Base-by-base conservation (phyloP, 495 filamentous ascomycete genomes). In the Aspergillus taichungensis region DNA sequence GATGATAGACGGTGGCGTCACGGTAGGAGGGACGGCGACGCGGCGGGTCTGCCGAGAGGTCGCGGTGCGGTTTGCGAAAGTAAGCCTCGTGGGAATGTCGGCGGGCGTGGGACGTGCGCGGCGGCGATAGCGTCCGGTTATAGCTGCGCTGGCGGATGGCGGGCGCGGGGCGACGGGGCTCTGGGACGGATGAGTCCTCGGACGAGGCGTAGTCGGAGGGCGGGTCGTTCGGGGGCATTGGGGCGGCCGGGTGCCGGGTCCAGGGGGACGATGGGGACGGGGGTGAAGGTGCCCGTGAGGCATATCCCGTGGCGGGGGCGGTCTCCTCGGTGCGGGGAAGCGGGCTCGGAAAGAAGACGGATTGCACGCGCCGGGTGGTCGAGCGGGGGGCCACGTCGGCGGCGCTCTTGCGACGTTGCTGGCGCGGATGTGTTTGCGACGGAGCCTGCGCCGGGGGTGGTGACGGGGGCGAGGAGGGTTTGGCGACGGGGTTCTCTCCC, bases 11-110 rank as follows among this genome's bases (percentile, higher is more conserved):
- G 18, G 18, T 4, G 10, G 62, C 46, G 33, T 50, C 47, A 1
- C 53, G 47, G 35, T 49, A 52, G 14, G 49, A 44, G 40, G 32
- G 45, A 29, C 42, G 51, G 43, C 35, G 54, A 40, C 14, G 46
- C 11, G 38, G 53, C 1, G 54, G 40, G 18, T 55, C 40, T 0
- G 66, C 63, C 0, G 67, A 68, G 3, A 61, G 41, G 3, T 68
- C 64, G 28, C 63, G 53, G 3, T 52, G 51, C 0, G 62, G 62
- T 54, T 60, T 59, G 13, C 64, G 61, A 1, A 47, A 58, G 32
- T 69, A 71, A 2, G 65, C 59, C 29, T 72, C 69, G 40, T 72
- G 69, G 1, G 69, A 72, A 48, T 72, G 69, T 0, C 69, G 66
- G 11, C 69, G 64, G 0, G 60, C 56, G 14, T 55, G 45, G 5